Evolutionary conservation across 495 filamentous ascomycete species (phyloP), one percentile per base, ranked within the genome.

Genomic region (Hypoxylon perforatum): DNA sequence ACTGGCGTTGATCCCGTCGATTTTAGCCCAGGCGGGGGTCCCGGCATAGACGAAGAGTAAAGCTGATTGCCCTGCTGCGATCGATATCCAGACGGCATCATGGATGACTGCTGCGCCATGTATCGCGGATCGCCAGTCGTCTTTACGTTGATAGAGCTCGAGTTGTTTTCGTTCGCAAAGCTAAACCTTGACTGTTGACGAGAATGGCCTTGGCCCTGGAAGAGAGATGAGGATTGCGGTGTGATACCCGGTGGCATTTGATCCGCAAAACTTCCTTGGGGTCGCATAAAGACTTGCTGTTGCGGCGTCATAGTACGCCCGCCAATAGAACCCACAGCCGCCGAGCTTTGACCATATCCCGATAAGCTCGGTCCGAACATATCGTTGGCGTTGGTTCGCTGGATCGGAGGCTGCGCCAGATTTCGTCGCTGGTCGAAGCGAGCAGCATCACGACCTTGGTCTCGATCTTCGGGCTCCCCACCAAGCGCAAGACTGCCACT

Each of bases 11-110:
- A 97, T 28, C 93, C 93, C 1, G 92, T 91, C 3, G 93, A 93
- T 80, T 99, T 98, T 53, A 99, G 84, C 2, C 96, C 96, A 1
- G 96, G 96, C 48, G 96, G 96, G 14, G 95, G 95, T 3, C 94
- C 93, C 71, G 95, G 92, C 54, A 97, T 91, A 14, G 87, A 85
- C 11, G 80, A 81, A 45, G 83, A 81, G 71, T 88, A 92, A 70
- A 87, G 88, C 67, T 88, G 89, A 64, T 77, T 82, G 60, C 81
- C 82, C 74, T 69, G 86, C 77, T 82, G 91, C 75, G 74, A 88
- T 73, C 85, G 80, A 44, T 86, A 85, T 9, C 81, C 80, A 17
- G 89, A 85, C 15, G 93, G 93, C 90, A 97, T 93, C 87, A 95
- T 91, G 10, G 90, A 90, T 3, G 90, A 85, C 77, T 96, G 93